Evolutionary conservation across 2,329 filamentous ascomycete genomes (phyloP).

Genomic region (Aspergillus nomiae): DNA sequence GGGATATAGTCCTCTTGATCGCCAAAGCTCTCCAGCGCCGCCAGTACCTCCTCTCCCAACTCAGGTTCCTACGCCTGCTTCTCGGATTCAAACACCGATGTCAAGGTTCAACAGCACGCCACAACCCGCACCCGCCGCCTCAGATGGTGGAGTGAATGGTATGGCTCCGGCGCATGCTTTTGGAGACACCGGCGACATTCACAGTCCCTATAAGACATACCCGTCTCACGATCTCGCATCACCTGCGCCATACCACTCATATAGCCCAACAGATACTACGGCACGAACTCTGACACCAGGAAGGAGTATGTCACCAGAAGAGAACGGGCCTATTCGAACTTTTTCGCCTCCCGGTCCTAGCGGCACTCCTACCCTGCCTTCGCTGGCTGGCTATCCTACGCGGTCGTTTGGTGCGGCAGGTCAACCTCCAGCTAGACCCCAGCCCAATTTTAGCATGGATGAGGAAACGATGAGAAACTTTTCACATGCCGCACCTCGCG

Average conservation of each 20-base stretch:
- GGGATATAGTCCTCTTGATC: slow-evolving; percentile 40
- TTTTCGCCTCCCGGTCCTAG: slow-evolving; percentile 13
- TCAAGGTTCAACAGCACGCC: slow-evolving; percentile 15
- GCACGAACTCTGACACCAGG: slow-evolving; percentile 22
- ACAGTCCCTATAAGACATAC: slow-evolving; percentile 8
- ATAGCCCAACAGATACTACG: slow-evolving; percentile 24
- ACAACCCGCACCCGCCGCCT: slow-evolving; percentile 20
- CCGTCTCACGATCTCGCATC: neutral
- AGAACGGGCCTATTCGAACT: slow-evolving; percentile 11
- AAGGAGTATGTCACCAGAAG: slow-evolving; percentile 3
- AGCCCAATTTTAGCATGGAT: slow-evolving; percentile 18
- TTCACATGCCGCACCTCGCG: slow-evolving; percentile 16
- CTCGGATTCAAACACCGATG: slow-evolving; percentile 18
- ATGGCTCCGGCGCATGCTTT: slow-evolving; percentile 12
- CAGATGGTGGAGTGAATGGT: slow-evolving; percentile 22
- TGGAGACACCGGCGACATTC: slow-evolving; percentile 7
- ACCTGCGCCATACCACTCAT: slow-evolving; percentile 21
- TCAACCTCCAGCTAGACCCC: slow-evolving; percentile 12
- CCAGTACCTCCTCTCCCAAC: slow-evolving; percentile 35
- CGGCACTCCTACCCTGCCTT: slow-evolving; percentile 8
- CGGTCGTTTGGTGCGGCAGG: slow-evolving; percentile 21
- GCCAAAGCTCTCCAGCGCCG: slow-evolving; percentile 29
- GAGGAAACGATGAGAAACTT: slow-evolving; percentile 17
- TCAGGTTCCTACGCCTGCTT: slow-evolving; percentile 23
- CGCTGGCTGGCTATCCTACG: slow-evolving; percentile 17